These are phyloP conservation scores for Magnaporthiopsis rhizophila DNA, from an alignment of 2,329 filamentous ascomycete genomes.

Conservation along the genomic window DNA sequence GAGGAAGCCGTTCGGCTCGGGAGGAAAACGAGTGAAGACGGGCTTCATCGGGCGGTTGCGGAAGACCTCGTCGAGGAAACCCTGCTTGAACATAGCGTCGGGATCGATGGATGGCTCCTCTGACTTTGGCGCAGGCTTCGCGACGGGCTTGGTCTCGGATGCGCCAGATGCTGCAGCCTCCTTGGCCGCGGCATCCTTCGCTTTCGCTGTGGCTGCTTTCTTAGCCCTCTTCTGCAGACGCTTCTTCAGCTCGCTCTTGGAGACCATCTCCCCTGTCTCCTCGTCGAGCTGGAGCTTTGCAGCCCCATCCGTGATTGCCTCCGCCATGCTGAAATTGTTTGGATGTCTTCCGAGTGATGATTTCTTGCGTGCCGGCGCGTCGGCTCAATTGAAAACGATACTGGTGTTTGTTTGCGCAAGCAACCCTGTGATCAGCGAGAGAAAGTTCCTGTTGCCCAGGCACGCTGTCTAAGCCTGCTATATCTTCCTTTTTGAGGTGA, in stretches of 20 bases:
- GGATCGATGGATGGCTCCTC: conserved; percentile 40
- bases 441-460: not conserved
- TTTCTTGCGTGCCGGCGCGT: not conserved
- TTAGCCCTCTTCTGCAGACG: conserved; percentile 49
- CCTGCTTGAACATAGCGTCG: conserved; percentile 71
- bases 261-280: conserved; percentile 58
- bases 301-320: conserved; percentile 36
- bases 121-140: conserved; percentile 32
- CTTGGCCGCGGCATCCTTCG: conserved; percentile 31
- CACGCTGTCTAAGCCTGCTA: not conserved
- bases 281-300: conserved; percentile 55
- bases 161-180: conserved; percentile 22
- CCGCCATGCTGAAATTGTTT: conserved; percentile 31
- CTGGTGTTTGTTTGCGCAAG: not conserved
- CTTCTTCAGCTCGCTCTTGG: conserved; percentile 57
- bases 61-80: conserved; percentile 67
- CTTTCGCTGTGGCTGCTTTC: conserved; percentile 44
- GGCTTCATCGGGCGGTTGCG: conserved; percentile 54
- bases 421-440: too few relatives aligned
- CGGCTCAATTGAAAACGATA: not conserved
- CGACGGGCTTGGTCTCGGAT: conserved; percentile 17
- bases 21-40: conserved; percentile 68
- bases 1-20: conserved; percentile 87
- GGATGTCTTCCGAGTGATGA: too few relatives aligned
- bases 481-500: not conserved